Evolutionary conservation across 257 asterid genomes (phyloP).

Genomic region (Craterostigma plantagineum): DNA sequence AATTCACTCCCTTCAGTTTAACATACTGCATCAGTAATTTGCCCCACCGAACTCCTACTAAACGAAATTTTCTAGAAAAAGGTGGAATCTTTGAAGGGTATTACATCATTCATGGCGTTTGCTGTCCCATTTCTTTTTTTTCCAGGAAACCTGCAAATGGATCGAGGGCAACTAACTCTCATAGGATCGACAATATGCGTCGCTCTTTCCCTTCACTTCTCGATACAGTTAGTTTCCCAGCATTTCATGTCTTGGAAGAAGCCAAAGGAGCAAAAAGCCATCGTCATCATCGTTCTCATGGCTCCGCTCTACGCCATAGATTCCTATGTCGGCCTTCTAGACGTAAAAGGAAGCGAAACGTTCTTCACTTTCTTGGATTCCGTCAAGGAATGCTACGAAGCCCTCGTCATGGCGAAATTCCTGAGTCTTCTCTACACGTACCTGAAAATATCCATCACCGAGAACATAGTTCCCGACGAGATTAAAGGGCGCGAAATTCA

Average conservation of each 20-base stretch:
- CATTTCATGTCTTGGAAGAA: constrained; percentile 77
- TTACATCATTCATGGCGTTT: no score
- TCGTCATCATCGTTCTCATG: constrained; percentile 72
- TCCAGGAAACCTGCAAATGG: constrained; percentile 18
- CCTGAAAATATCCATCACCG: constrained; percentile 88
- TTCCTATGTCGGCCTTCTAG: constrained; percentile 74
- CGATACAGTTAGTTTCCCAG: constrained; percentile 60
- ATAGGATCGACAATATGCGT: constrained; percentile 58
- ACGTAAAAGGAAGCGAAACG: constrained; percentile 66
- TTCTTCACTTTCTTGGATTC: constrained; percentile 91
- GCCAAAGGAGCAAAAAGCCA: constrained; percentile 94
- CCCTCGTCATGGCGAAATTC: constrained; percentile 95
- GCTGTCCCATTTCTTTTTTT: no score
- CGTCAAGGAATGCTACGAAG: constrained; percentile 89
- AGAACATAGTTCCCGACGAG: constrained; percentile 84
- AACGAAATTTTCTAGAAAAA: no score
- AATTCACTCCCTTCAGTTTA: no score
- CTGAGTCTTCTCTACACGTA: constrained; percentile 77
- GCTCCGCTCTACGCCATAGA: constrained; percentile 76
- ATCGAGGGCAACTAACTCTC: constrained; percentile 51
- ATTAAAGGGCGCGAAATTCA: constrained; percentile 94
- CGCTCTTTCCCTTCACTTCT: constrained; percentile 63
- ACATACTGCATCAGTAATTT: no score
- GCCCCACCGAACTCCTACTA: no score
- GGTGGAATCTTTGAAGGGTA: no score